Conservation (phyloP, 1,284 basidiomycete genomes). For the Melanopsichium pennsylvanicum region DNA sequence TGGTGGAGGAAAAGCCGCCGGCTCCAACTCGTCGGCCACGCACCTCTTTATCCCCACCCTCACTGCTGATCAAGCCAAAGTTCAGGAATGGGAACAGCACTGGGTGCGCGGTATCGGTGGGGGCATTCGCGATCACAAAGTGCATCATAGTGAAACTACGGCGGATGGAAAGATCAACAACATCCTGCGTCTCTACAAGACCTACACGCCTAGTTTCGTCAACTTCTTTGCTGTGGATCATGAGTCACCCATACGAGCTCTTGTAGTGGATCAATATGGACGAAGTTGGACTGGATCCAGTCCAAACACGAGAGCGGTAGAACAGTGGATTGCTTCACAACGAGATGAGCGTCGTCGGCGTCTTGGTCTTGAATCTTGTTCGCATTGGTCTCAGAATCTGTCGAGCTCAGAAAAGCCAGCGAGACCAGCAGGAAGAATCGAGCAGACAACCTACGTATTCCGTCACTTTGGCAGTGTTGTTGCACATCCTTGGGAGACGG, state of each 20-base stretch:
- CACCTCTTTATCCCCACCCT: constrained; percentile 23
- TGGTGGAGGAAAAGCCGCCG: constrained; percentile 31
- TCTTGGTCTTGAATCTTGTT: constrained; percentile 5
- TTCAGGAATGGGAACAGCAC: constrained; percentile 52
- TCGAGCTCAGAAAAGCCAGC: constrained; percentile 24
- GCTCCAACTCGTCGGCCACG: constrained; percentile 39
- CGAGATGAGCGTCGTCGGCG: constrained; percentile 26
- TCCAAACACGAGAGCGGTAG: constrained; percentile 23
- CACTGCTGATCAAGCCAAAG: constrained; percentile 7
- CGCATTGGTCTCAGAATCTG: neutral
- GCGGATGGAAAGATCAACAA: constrained; percentile 14
- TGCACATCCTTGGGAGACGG: constrained; percentile 46
- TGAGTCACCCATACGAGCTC: constrained; percentile 23
- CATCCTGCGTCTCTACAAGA: constrained; percentile 22
- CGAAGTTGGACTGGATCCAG: constrained; percentile 46
- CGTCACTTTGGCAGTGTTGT: constrained; percentile 34
- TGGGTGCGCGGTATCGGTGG: constrained; percentile 45
- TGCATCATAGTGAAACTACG: neutral
- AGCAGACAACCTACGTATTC: constrained; percentile 46
- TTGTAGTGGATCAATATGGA: constrained; percentile 40
- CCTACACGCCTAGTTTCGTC: constrained; percentile 50
- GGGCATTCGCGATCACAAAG: constrained; percentile 27
- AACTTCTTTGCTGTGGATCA: constrained; percentile 31
- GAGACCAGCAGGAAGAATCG: constrained; percentile 31
- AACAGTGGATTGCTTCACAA: constrained; percentile 31